These are phyloP conservation scores for Helotiales sp. DNA, from an alignment of 2,329 filamentous ascomycete species.

Conservation along the genomic window DNA sequence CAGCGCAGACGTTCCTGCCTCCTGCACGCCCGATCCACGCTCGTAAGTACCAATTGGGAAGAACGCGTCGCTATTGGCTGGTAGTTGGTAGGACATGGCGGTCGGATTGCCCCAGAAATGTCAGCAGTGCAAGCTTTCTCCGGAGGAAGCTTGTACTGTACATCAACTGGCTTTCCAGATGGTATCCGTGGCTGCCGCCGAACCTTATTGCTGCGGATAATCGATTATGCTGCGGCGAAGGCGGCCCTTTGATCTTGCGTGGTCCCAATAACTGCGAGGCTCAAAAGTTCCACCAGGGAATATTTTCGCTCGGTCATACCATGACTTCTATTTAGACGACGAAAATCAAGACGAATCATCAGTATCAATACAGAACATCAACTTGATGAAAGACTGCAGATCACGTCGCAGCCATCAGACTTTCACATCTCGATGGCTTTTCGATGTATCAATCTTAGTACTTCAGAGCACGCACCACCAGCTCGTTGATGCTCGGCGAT, in stretches of 20 bases:
- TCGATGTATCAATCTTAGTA: not conserved
- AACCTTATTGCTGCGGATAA: slow-evolving; percentile 14
- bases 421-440: not conserved
- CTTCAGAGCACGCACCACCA: slow-evolving; percentile 3
- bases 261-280: not conserved
- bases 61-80: slow-evolving; percentile 14
- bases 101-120: slow-evolving; percentile 3
- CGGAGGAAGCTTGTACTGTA: not conserved
- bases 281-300: not conserved
- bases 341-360: not conserved
- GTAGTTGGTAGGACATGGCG: not conserved
- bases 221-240: slow-evolving; percentile 5
- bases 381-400: not conserved
- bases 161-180: not conserved
- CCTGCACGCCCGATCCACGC: slow-evolving; percentile 19
- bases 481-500: slow-evolving; percentile 1
- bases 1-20: slow-evolving; percentile 18
- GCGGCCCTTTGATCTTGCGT: not conserved
- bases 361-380: no score
- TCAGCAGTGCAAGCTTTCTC: not conserved
- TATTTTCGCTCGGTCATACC: no score
- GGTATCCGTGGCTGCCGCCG: slow-evolving; percentile 20
- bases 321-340: no score
- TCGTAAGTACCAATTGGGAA: slow-evolving; percentile 26
- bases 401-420: not conserved